Evolutionary conservation across 345 rosid genomes (phyloP).

Genomic region (Populus pruinosa): DNA sequence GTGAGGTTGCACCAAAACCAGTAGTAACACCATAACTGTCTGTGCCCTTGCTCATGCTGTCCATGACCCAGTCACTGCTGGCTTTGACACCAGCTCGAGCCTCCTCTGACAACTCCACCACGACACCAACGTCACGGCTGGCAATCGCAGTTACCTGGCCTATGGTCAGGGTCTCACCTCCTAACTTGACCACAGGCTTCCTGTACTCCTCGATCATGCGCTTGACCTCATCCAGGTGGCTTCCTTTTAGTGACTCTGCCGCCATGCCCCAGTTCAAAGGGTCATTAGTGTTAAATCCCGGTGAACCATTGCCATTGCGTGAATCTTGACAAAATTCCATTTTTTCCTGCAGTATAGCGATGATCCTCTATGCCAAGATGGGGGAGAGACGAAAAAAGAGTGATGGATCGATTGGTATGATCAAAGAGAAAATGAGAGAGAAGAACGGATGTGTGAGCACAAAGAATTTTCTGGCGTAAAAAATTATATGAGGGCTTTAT

Average conservation of each 20-base stretch:
- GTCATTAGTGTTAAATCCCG: slow-evolving; percentile 23
- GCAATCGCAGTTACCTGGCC: slow-evolving; percentile 72
- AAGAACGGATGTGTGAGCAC: too few species aligned
- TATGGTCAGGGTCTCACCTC: slow-evolving; percentile 71
- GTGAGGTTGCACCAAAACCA: slow-evolving; percentile 30
- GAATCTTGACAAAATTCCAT: slow-evolving; percentile 7
- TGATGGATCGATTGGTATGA: background rate
- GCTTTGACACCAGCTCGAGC: slow-evolving; percentile 18
- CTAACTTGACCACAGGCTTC: slow-evolving; percentile 51
- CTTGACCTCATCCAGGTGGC: slow-evolving; percentile 81
- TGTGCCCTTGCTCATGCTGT: slow-evolving; percentile 22
- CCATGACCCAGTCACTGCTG: slow-evolving; percentile 31
- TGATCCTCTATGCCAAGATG: background rate
- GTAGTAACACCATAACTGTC: slow-evolving; percentile 33
- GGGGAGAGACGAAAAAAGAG: background rate
- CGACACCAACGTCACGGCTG: background rate
- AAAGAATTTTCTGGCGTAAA: background rate
- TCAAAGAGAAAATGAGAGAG: background rate
- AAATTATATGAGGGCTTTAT: background rate
- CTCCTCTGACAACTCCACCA: slow-evolving; percentile 21
- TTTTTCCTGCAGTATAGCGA: too few species aligned
- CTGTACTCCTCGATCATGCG: slow-evolving; percentile 66
- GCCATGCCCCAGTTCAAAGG: slow-evolving; percentile 67
- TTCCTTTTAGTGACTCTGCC: slow-evolving; percentile 69
- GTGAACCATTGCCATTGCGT: background rate